Base-by-base conservation (phyloP, 2,329 filamentous ascomycete genomes). In the Monosporascus cannonballus region DNA sequence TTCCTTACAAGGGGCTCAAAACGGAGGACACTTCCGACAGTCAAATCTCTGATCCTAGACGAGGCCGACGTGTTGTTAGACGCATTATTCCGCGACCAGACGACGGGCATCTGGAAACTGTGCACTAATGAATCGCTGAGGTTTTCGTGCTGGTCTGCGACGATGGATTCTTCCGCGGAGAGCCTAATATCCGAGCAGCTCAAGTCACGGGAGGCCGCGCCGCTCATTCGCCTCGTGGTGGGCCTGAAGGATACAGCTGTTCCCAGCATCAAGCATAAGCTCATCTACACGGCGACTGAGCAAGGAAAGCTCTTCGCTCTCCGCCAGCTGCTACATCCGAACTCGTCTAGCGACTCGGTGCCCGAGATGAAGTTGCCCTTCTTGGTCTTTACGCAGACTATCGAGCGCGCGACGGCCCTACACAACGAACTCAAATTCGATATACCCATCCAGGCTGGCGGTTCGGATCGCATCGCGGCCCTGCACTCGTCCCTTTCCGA, bases 11-110 rank as follows among this genome's bases (percentile, higher is more conserved):
- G 61, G 42, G 69, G 69, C 4, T 74, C 77, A 9, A 74, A 72
- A 22, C 72, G 73, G 51, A 71, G 75, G 34, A 72, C 77, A 5
- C 70, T 96, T 5, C 83, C 89, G 0, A 79, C 81, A 1, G 85
- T 96, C 4, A 79, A 79, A 45, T 84, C 84, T 49, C 74, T 99
- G 18, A 80, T 97, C 37, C 76, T 99, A 3, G 94, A 99, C 65
- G 94, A 99, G 75, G 94, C 91, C 1, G 94, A 99, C 69, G 91
- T 97, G 15, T 85, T 99, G 6, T 81, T 99, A 11, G 92, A 97
- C 63, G 86, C 89, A 17, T 77, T 96, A 5, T 99, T 99, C 75
- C 83, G 89, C 53, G 87, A 94, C 22, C 91, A 96, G 69, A 96
- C 91, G 0, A 76, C 95, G 38, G 80, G 81, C 4, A 85, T 97